phyloP scores from a whole-genome alignment of 208 protist genomes.

The Leishmania martiniquensis region DNA sequence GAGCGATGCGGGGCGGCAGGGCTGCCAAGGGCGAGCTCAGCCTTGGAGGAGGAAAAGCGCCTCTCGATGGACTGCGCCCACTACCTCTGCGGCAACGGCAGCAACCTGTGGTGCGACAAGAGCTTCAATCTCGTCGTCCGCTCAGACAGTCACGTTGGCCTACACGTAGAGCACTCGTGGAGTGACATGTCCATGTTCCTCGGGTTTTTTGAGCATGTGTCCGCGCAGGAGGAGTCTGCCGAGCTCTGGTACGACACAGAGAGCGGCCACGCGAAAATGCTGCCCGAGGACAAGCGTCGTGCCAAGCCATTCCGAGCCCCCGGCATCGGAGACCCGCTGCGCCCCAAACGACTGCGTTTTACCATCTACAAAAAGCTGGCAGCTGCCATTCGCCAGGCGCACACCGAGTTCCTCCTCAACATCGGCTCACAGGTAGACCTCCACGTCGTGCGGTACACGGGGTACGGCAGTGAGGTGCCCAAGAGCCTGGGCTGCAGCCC shows the following conservation, averaged over 20 bases:
- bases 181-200: slow-evolving; percentile 67
- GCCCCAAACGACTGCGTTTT: slow-evolving; percentile 66
- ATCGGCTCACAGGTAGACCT: slow-evolving; percentile 63
- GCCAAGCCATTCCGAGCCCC: slow-evolving; percentile 19
- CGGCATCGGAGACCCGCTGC: slow-evolving; percentile 24
- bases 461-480: slow-evolving; percentile 56
- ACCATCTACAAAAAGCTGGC: slow-evolving; percentile 61
- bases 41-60: slow-evolving; percentile 22
- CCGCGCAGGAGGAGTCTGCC: slow-evolving; percentile 51
- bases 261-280: slow-evolving; percentile 46
- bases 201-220: slow-evolving; percentile 57
- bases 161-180: slow-evolving; percentile 88
- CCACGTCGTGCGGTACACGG: slow-evolving; percentile 45
- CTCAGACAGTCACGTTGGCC: slow-evolving; percentile 54
- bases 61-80: slow-evolving; percentile 38
- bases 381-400: slow-evolving; percentile 36
- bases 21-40: slow-evolving; percentile 7
- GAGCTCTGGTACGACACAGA: slow-evolving; percentile 47
- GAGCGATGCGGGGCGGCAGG: slow-evolving; percentile 37
- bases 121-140: slow-evolving; percentile 77
- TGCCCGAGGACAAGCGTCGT: slow-evolving; percentile 36
- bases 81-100: slow-evolving; percentile 73
- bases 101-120: slow-evolving; percentile 84
- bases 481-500: slow-evolving; percentile 47
- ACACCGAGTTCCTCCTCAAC: slow-evolving; percentile 45